Evolutionary conservation across 1,139 yeast species (phyloP).

Genomic region (Candida sojae): DNA sequence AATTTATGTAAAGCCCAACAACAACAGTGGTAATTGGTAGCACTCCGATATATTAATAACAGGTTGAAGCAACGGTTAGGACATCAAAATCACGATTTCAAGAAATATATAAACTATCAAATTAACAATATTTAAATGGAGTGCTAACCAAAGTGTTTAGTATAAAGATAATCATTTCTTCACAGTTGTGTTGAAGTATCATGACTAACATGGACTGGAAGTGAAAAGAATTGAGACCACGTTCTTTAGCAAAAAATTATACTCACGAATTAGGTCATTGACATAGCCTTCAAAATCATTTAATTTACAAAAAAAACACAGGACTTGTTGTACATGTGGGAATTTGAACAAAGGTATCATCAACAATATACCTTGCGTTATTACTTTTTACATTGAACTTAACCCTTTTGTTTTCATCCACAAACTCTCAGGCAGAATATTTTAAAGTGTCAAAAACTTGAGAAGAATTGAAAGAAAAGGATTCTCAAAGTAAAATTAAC

Average conservation of each 20-base stretch:
- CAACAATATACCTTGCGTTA: constrained; percentile 47
- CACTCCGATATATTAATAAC: too few species aligned
- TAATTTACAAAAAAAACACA: constrained; percentile 54
- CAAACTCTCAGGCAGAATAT: constrained; percentile 36
- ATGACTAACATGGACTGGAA: constrained; percentile 26
- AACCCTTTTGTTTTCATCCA: constrained; percentile 18
- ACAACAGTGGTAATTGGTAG: too few species aligned
- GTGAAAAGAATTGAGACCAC: constrained; percentile 32
- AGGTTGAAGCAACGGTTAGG: too few species aligned
- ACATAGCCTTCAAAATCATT: constrained; percentile 36
- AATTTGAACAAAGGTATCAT: constrained; percentile 60
- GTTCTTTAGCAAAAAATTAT: constrained; percentile 30
- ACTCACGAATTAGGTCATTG: constrained; percentile 27
- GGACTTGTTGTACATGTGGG: constrained; percentile 54
- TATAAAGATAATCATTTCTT: neutral
- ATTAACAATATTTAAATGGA: too few species aligned
- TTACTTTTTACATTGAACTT: constrained; percentile 16
- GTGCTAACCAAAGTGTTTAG: too few species aligned
- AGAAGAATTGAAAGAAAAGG: constrained; percentile 32
- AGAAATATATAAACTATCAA: too few species aligned
- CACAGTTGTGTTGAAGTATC: constrained; percentile 19
- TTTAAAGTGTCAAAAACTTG: constrained; percentile 32
- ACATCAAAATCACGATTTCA: too few species aligned
- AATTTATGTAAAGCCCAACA: too few species aligned
- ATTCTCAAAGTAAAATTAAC: constrained; percentile 25